Percentiles rank a stretch among this genome's conserved stretches.
Evolutionary conservation across 1,139 yeast species (phyloP).

Genomic region (Candida gigantensis): DNA sequence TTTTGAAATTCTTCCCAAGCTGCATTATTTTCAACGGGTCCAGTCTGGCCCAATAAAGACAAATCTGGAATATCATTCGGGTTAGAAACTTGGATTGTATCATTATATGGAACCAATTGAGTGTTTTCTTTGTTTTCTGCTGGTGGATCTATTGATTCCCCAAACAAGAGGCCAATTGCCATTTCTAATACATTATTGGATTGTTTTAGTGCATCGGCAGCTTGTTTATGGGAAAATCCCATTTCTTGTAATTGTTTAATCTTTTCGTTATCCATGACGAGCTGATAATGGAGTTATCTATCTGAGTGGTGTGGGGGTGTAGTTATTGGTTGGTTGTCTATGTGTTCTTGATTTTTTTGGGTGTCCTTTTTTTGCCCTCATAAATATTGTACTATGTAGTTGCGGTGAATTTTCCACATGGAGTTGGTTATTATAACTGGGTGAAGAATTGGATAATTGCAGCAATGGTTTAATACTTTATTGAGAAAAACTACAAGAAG

Average conservation of each 20-base stretch:
- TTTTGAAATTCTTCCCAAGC: constrained; percentile 7
- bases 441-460: too few relatives aligned
- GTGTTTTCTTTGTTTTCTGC: constrained; percentile 10
- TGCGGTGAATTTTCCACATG: too few relatives aligned
- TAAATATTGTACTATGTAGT: too few relatives aligned
- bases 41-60: constrained; percentile 3
- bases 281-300: constrained; percentile 2
- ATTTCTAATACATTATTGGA: constrained; percentile 51
- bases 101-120: constrained; percentile 14
- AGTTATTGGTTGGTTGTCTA: not conserved
- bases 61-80: constrained; percentile 20
- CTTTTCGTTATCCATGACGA: constrained; percentile 16
- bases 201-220: constrained; percentile 40
- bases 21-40: constrained; percentile 3
- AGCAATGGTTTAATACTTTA: too few relatives aligned
- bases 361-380: not conserved
- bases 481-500: too few relatives aligned
- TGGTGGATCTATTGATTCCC: constrained; percentile 30
- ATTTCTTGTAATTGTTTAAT: constrained; percentile 52
- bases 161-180: constrained; percentile 57
- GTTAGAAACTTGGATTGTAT: constrained; percentile 20
- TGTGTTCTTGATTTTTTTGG: not conserved
- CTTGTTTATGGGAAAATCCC: constrained; percentile 57
- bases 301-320: not conserved
- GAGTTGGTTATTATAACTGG: too few relatives aligned